Evolutionary conservation across 2,329 filamentous ascomycete species (phyloP), one percentile per base, ranked within the genome.

Genomic region (Knufia petricola): DNA sequence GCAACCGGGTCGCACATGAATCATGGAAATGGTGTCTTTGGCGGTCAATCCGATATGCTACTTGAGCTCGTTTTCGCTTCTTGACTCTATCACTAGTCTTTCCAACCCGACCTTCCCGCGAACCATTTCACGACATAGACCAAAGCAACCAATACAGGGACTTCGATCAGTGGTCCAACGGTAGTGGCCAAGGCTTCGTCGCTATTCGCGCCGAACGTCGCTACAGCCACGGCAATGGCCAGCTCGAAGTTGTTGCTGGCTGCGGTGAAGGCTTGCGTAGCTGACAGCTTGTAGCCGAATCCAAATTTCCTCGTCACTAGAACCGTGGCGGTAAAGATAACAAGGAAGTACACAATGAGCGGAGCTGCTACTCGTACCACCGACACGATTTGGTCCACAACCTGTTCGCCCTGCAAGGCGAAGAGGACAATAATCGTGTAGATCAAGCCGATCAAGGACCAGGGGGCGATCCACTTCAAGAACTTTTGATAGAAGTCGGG

Each of bases 231-330:
- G 0, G 87, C 87, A 66, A 95, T 94, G 0, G 88, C 87, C 20
- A 95, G 69, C 69, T 95, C 88, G 60, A 95, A 95, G 62, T 95
- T 94, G 61, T 95, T 95, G 63, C 87, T 94, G 1, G 86, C 85
- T 0, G 87, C 89, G 0, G 86, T 94, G 59, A 94, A 92, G 61
- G 85, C 88, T 66, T 94, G 87, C 1, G 87, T 90, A 9, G 76
- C 74, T 1, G 77, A 75, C 1, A 88, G 63, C 30, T 74, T 74
- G 61, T 94, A 94, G 0, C 78, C 79, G 50, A 88, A 88, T 0
- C 86, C 84, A n/a, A 83, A 66, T n/a, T 71, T 74, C 42, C 74
- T 71, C 2, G 79, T 75, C 1, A 81, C 66, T 37, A 69, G 70
- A 1, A 92, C 69, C 0, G 86, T 92, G 1, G 71, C 58, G 41